Conservation (phyloP, 2,329 filamentous ascomycete genomes). For the Mycocentrospora acerina region DNA sequence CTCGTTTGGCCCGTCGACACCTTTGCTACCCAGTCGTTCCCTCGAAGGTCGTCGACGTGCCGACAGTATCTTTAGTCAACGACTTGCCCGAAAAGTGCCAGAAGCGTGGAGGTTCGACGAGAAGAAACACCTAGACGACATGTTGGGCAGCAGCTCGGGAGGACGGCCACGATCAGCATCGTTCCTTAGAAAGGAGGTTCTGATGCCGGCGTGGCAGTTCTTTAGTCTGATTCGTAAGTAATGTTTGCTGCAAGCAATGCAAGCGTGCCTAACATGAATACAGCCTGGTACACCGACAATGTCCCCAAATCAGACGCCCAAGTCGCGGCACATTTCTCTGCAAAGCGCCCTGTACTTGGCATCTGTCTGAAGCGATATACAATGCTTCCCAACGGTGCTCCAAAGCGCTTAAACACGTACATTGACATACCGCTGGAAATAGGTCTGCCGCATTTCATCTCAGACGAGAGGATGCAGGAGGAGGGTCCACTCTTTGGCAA, state of each 20-base stretch:
- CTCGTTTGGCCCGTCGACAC: conserved; percentile 25
- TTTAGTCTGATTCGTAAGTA: conserved; percentile 85
- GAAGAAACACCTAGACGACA: conserved; percentile 49
- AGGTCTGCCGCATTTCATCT: conserved; percentile 83
- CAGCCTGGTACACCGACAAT: conserved; percentile 83
- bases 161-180: conserved; percentile 41
- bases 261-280: conserved; percentile 14
- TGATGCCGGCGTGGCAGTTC: conserved; percentile 97
- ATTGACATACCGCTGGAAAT: conserved; percentile 91
- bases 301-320: conserved; percentile 69
- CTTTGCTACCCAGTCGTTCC: conserved; percentile 4
- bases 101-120: conserved; percentile 55
- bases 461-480: conserved; percentile 69
- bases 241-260: conserved; percentile 1
- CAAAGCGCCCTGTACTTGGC: conserved; percentile 79
- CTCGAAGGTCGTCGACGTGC: conserved; percentile 44
- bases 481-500: conserved; percentile 74
- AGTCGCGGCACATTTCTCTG: conserved; percentile 84
- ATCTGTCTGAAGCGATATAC: conserved; percentile 92
- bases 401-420: conserved; percentile 73
- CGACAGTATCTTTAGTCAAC: conserved; percentile 54
- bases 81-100: conserved; percentile 41
- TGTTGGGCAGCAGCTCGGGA: conserved; percentile 34
- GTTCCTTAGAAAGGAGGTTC: conserved; percentile 71
- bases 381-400: conserved; percentile 67